These are phyloP conservation scores for Colletotrichum sp. DNA, from an alignment of 2,329 filamentous ascomycete genomes.

Conservation along the genomic window DNA sequence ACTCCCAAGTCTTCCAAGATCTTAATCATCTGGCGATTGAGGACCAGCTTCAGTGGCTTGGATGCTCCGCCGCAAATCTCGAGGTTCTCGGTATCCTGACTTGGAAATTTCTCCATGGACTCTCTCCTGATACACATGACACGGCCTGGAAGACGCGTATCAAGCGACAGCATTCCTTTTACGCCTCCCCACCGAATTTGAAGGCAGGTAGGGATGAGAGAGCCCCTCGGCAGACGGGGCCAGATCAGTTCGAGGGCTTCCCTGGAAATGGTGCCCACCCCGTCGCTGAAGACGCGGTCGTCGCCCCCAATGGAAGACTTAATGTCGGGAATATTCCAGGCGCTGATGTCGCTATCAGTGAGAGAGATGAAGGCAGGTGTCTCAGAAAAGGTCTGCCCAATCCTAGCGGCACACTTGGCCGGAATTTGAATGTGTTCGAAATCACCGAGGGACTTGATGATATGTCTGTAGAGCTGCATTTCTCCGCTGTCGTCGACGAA, in stretches of 20 bases:
- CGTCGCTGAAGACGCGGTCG: slow-evolving; percentile 75
- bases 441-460: slow-evolving; percentile 54
- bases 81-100: slow-evolving; percentile 57
- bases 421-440: slow-evolving; percentile 57
- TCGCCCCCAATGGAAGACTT: slow-evolving; percentile 42
- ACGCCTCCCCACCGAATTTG: slow-evolving; percentile 78
- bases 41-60: slow-evolving; percentile 69
- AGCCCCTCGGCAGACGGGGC: slow-evolving; percentile 51
- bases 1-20: slow-evolving; percentile 82
- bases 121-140: slow-evolving; percentile 64
- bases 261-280: slow-evolving; percentile 75
- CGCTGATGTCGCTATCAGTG: slow-evolving; percentile 36
- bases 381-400: slow-evolving; percentile 75
- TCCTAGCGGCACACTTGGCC: slow-evolving; percentile 62
- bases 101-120: slow-evolving; percentile 83
- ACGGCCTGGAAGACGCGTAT: slow-evolving; percentile 62
- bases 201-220: slow-evolving; percentile 65
- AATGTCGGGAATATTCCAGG: slow-evolving; percentile 53
- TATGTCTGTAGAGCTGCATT: slow-evolving; percentile 41
- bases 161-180: slow-evolving; percentile 80
- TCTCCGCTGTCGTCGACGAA: slow-evolving; percentile 42
- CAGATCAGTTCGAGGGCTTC: slow-evolving; percentile 66
- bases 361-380: slow-evolving; percentile 68
- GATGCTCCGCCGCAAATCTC: slow-evolving; percentile 76
- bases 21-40: slow-evolving; percentile 85